Conservation (phyloP, 106 monocot genomes). For the Dendrobium nobile region DNA sequence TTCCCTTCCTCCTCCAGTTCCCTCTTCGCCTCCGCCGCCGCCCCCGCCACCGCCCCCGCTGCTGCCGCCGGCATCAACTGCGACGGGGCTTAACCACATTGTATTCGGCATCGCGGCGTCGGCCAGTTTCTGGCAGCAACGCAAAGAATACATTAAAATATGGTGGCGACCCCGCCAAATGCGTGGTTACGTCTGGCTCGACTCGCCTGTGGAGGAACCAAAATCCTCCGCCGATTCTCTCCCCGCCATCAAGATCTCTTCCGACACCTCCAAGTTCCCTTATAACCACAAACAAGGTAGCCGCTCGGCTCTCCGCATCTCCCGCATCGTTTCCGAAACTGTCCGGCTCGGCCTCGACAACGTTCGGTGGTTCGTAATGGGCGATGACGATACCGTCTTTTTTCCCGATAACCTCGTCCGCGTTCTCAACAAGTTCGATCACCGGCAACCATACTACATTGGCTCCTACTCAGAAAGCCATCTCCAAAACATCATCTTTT, state of each 20-base stretch:
- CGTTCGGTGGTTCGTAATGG: neutral
- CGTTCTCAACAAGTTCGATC: constrained; percentile 31
- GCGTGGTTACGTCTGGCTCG: constrained; percentile 6
- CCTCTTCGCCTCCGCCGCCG: neutral
- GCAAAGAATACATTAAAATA: constrained; percentile 15
- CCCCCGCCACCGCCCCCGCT: neutral
- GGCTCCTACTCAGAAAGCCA: constrained; percentile 55
- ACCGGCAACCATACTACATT: constrained; percentile 57
- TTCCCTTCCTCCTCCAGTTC: neutral
- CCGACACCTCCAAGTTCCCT: constrained; percentile 31
- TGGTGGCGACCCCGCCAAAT: constrained; percentile 7
- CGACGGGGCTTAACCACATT: constrained; percentile 38
- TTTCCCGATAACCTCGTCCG: constrained; percentile 5
- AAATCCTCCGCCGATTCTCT: constrained; percentile 14
- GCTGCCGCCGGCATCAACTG: neutral
- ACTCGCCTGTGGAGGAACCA: constrained; percentile 23
- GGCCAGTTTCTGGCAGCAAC: constrained; percentile 32
- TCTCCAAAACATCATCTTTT: constrained; percentile 57
- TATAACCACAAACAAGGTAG: constrained; percentile 6
- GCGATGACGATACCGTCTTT: constrained; percentile 79
- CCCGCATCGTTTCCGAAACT: constrained; percentile 66
- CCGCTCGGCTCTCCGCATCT: constrained; percentile 26
- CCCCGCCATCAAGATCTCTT: constrained; percentile 54
- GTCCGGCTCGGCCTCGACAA: neutral
- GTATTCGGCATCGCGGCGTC: constrained; percentile 66